Evolutionary conservation across 2,329 filamentous ascomycete species (phyloP), one percentile per base, ranked within the genome.

Genomic region (Pseudonectria foliicola): DNA sequence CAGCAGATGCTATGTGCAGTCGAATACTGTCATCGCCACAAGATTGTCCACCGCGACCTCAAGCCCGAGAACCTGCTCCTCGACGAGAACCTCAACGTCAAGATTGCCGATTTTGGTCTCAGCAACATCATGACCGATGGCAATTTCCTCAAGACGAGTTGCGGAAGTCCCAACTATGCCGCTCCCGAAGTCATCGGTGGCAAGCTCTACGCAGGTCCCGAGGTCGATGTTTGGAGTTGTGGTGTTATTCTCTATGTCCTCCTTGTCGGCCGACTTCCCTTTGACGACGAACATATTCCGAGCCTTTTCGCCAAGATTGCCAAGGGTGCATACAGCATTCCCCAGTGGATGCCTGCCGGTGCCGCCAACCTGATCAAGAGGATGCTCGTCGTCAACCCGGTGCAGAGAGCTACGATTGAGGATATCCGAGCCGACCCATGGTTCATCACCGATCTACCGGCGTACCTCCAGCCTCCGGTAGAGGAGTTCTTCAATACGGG

Each of bases 91-190:
- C 82, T 95, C 56, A 95, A 98, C 54, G 90, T 98, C 64, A 98
- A 98, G 69, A 98, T 98, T 66, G 92, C 92, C 53, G 92, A 98
- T 64, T 98, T 98, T 50, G 92, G 92, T 38, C 71, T 98, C 38
- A 96, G 90, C 68, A 98, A 98, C 59, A 98, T 98, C 65, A 98
- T 98, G 92, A 96, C 92, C 0, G 92, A 98, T 58, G 92, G 92
- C 16, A 98, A 98, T 60, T 98, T 98, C 58, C 76, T 98, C 53
- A 96, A 95, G 67, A 98, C 92, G 1, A 96, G 89, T 59, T 98
- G 92, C 54, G 92, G 92, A 34, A 96, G 90, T 56, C 92, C 92
- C 27, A 98, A 98, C 62, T 98, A 98, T 61, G 92, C 92, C 10
- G 92, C 92, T 1, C 92, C 92, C 6, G 92, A 98, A 61, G 92